Base-by-base conservation (phyloP, 2,329 filamentous ascomycete species). In the Sarocladium strictum region DNA sequence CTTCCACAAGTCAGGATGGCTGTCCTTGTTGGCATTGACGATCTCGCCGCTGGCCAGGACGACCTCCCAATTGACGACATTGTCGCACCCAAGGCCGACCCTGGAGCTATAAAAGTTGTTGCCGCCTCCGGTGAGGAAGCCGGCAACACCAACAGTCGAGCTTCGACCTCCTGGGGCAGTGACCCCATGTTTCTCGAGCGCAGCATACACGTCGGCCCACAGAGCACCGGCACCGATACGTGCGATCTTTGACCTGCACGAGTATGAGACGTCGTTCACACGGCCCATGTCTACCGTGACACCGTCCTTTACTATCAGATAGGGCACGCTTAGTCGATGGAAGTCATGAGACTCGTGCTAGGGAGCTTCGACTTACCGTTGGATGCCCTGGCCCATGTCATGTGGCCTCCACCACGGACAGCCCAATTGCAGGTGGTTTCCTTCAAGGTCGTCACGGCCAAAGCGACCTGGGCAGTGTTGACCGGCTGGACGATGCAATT, bases 161-260 rank as follows among this genome's bases (percentile, higher is more conserved):
- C 69, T 67, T 15, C 77, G 69, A 2, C 74, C 76, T 1, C 77
- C 76, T 0, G 72, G 65, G 1, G 75, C 72, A 2, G 68, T 65
- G 3, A 76, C 63, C 2, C 66, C 68, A 32, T 71, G 59, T 5
- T 65, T 61, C 49, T 64, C 60, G 1, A 68, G 57, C 10, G 55
- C 45, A 23, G 58, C 57, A 33, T 65, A 65, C 7, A 64, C 59
- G 9, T 58, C 54, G 1, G 55, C 56, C 78, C 77, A 81, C 3
- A 69, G 65, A 24, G 70, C 69, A 2, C 77, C 78, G 0, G 72
- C 62, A 10, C 64, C 60, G 5, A 71, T 64, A 3, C 58, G 63
- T 2, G 65, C 69, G 19, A 69, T 59, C 12, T 63, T 63, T 1
- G 52, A 63, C 2, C 59, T 53, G 1, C 52, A n/a, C 24, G 70